Base-by-base conservation (phyloP, 2,329 filamentous ascomycete species). In the Ascochyta fabae region DNA sequence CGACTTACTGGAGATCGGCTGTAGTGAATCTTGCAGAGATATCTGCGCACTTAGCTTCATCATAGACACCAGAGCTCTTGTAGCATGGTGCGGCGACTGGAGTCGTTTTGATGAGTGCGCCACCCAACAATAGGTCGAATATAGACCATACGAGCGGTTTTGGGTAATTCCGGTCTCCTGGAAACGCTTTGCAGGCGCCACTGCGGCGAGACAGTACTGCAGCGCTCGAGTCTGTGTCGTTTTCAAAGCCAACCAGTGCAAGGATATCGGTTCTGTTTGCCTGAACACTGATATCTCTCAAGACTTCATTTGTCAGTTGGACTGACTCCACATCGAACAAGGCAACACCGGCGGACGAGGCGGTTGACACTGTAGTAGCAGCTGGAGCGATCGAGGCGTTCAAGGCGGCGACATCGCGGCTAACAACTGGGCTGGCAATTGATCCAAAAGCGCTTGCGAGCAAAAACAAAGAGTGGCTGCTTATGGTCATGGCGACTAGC, bases 221-320 rank as follows among this genome's bases (percentile, higher is more conserved):
- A 2, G 34, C 24, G 9, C 16, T 22, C 3, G 22, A 43, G 8
- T 36, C 38, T 35, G 45, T 46, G n/a, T 19, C 50, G 9, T 43
- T 35, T 3, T 54, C 55, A 16, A 62, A 83, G 73, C 23, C 80
- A 78, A 42, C 45, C 9, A 61, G 26, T 2, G 48, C 45, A 24
- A 27, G 15, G 4, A 59, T 24, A 15, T 64, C 45, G 7, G 51
- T 39, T 9, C 34, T 39, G 10, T 48, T 50, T 3, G 24, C 34
- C 15, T 60, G 47, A 12, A 40, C 36, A 6, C 35, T 40, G 24
- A 53, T 35, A 13, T 16, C 19, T 13, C 48, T 39, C 33, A 62
- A 26, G 1, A 53, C 51, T 6, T 34, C 47, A 13, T 66, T 51
- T 12, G 61, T 66, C 26, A 66, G 29, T 47, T 66, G 63, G 10